Base-by-base conservation (phyloP, 1,284 basidiomycete genomes). In the Malassezia vespertilionis region DNA sequence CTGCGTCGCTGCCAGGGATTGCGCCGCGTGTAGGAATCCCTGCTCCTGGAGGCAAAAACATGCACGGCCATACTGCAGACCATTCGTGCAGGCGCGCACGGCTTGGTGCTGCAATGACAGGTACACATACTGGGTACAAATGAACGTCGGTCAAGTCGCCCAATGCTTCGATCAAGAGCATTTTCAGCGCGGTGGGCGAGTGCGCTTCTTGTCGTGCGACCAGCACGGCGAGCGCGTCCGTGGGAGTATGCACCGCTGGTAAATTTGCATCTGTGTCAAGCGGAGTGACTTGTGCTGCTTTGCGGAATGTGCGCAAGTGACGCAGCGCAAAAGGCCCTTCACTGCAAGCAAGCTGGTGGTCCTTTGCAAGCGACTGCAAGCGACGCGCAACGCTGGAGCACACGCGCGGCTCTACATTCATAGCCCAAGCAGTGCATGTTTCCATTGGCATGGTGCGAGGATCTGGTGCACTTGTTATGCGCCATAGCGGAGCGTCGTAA, bases 351-450 rank as follows among this genome's bases (percentile, higher is more conserved):
- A n/a, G n/a, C n/a, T n/a, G n/a, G n/a, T 52, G 22, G 18, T 60
- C 54, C n/a, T 44, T 42, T 26, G 52, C 48, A 0, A 62, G 40
- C 26, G 46, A 53, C 35, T 58, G 56, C 36, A 45, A 21, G 5
- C 20, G 12, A 3, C 28, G 24, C 2, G 57, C 45, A 0, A 59
- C 53, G 8, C 40, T 28, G 0, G 58, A 54, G 12, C 56, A 54
- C 4, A 43, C 33, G 8, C 53, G 52, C 2, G 65, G 58, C 11
- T 78, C 76, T n/a, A 91, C 77, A 60, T 88, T 82, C n/a, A 88
- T 80, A 7, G 80, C 82, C 86, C 87, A 93, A 35, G 82, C 82
- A 30, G 80, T 73, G 39, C 82, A 80, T 80, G 54, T 50, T n/a
- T 49, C 44, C 11, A 74, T 55, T 5, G 58, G 65, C 34, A 64